A percentile compares a stretch with the other conserved stretches of the same genome.
phyloP scores from a whole-genome alignment of 495 filamentous ascomycete species.

The Bombardia bombarda region DNA sequence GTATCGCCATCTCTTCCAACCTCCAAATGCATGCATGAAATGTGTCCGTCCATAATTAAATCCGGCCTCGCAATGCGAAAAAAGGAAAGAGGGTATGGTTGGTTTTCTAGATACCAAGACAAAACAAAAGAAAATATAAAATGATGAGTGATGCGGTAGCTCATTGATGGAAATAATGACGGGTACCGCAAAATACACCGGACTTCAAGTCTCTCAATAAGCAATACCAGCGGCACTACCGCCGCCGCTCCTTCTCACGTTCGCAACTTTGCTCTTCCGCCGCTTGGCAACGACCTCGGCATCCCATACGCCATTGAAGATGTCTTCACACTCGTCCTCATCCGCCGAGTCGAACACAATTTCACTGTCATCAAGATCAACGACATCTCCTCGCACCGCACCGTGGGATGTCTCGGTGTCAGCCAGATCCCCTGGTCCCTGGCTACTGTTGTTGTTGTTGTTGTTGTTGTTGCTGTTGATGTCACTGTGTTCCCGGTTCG shows the following conservation, averaged over 20 bases:
- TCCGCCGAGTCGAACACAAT: constrained; percentile 89
- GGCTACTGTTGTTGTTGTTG: background rate
- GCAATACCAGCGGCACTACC: background rate
- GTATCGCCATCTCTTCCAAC: too few relatives aligned
- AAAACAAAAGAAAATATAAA: too few relatives aligned
- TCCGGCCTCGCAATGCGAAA: too few relatives aligned
- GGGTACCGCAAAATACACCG: too few relatives aligned
- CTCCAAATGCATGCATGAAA: too few relatives aligned
- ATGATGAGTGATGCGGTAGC: too few relatives aligned
- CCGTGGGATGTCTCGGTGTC: constrained; percentile 3
- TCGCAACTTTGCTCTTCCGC: constrained; percentile 46
- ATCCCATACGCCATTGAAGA: constrained; percentile 85
- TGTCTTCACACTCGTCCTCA: constrained; percentile 90
- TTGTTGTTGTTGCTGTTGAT: background rate
- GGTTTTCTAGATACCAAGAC: too few relatives aligned
- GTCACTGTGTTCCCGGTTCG: background rate
- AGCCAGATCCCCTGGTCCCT: background rate
- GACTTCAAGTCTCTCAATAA: too few relatives aligned
- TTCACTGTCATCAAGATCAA: too few relatives aligned
- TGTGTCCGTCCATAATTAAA: too few relatives aligned
- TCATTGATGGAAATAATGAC: too few relatives aligned
- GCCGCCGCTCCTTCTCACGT: constrained; percentile 6
- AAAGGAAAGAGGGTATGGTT: too few relatives aligned
- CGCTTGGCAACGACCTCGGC: constrained; percentile 56
- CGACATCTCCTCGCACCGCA: constrained; percentile 17